Evolutionary conservation across 257 asterid species (phyloP), one percentile per base, ranked within the genome.

Genomic region (Petunia secreta): DNA sequence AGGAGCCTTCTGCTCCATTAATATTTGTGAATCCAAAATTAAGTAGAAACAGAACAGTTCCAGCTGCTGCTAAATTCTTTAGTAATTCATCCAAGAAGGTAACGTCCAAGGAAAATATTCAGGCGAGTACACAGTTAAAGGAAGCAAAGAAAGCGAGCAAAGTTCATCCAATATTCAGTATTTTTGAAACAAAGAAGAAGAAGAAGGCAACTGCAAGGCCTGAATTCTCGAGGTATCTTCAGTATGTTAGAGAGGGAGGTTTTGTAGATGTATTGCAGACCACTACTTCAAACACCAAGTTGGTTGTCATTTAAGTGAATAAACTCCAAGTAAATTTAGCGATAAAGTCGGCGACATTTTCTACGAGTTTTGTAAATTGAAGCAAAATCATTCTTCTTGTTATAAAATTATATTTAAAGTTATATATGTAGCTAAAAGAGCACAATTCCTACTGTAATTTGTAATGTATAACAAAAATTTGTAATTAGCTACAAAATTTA

Each of bases 121-220:
- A 57, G 5, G 10, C 80, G 4, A 59, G 80, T 3, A 76, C 66
- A 46, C 75, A 74, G 5, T 3, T 81, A 4, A 80, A 86, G 63
- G 83, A 89, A 74, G 88, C 87, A 2, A 89, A 90, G 83, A 89
- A 84, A 54, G 91, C 88, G 0, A 82, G 89, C 67, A 87, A 86
- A 77, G 80, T 87, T 58, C 92, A 91, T 13, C 95, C 95, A 0
- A 79, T 88, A 10, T 91, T 91, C n/a, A 86, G 85, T 10, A 78
- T 91, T 1, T 91, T 89, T 54, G 90, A 88, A n/a, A 85, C 79
- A 39, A 81, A 63, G 39, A 68, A 25, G 34, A 46, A 59, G 16
- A 80, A 58, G 48, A 80, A 80, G 79, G 83, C 69, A 38, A 80
- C 79, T 11, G 79, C 79, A 15, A 75, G 66, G 79, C 79, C 79